Conservation (phyloP, 352 stramenopile species). For the Elongisporangium undulatum region DNA sequence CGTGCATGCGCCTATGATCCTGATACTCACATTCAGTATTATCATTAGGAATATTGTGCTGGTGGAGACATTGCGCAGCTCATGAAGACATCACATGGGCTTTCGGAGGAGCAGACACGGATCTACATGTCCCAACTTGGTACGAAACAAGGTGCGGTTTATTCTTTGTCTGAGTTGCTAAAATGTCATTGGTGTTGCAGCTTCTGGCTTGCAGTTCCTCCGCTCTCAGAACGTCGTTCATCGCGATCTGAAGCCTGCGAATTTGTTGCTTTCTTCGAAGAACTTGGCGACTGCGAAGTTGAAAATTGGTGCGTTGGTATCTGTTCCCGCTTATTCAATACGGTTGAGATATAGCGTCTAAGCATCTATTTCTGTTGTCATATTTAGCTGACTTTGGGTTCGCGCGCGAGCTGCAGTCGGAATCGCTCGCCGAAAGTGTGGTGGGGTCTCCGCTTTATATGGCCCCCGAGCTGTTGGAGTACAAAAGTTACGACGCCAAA, state of each 20-base stretch:
- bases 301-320: constrained; percentile 55
- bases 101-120: constrained; percentile 60
- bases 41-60: constrained; percentile 66
- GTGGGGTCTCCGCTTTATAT: constrained; percentile 80
- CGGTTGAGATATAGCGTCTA: neutral
- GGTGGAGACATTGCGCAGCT: constrained; percentile 65
- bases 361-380: neutral
- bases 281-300: constrained; percentile 62
- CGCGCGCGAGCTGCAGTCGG: constrained; percentile 55
- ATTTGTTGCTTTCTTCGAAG: constrained; percentile 66
- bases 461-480: constrained; percentile 74
- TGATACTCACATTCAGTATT: constrained; percentile 1
- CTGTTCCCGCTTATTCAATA: constrained; percentile 4
- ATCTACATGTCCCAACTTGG: constrained; percentile 80
- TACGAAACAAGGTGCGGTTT: constrained; percentile 15
- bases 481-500: constrained; percentile 85
- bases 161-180: too few relatives aligned
- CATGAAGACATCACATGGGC: constrained; percentile 61
- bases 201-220: constrained; percentile 69
- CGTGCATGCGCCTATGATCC: neutral
- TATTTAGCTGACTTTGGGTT: constrained; percentile 69
- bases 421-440: constrained; percentile 78
- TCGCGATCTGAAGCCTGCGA: constrained; percentile 72
- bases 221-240: constrained; percentile 75
- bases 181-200: constrained; percentile 15